Base-by-base conservation (phyloP, 306 rosid species). In the Ceratonia siliqua region DNA sequence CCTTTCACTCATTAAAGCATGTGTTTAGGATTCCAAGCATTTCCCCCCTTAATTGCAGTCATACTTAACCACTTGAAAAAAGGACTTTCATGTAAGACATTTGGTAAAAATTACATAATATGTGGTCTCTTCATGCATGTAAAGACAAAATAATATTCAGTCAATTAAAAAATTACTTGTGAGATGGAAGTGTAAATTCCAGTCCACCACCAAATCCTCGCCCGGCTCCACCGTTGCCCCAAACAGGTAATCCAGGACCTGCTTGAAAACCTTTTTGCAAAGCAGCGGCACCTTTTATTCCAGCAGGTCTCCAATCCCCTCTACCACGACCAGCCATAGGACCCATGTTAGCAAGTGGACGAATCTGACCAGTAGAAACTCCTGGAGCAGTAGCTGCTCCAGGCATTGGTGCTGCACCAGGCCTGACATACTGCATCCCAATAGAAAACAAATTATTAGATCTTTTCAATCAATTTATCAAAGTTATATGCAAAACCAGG, bases 301-400 rank as follows among this genome's bases (percentile, higher is more conserved):
- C 97, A 64, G 83, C 25, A 38, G 99, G 97, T 87, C 98, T 90
- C 99, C 99, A 95, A 56, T 95, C 99, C 81, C 98, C 98, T 82
- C 99, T 86, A 57, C 97, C 99, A 73, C 98, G 93, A 81, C 99
- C 99, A 82, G 81, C 72, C 62, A 78, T 17, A 35, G 84, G 82
- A 76, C 81, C 91, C 87, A 90, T 68, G 87, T 78, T 88, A 49
- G 74, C 82, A 49, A 66, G 89, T 3, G 99, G 98, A 73, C 98
- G 99, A 87, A 87, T 86, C 87, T 82, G 99, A 83, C 89, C 90
- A 72, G 93, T 85, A 53, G 85, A 86, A 70, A 85, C 96, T 84
- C 89, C 99, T 20, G 88, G 96, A 72, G 82, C 78, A 62, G 84
- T 46, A 58, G 92, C 2, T 58, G 77, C 87, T 66, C 96, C 98